A percentile compares a stretch with the other conserved stretches of the same genome.
Conservation (phyloP, 192 early-diverging fungal species). For the Coemansia sp. region DNA sequence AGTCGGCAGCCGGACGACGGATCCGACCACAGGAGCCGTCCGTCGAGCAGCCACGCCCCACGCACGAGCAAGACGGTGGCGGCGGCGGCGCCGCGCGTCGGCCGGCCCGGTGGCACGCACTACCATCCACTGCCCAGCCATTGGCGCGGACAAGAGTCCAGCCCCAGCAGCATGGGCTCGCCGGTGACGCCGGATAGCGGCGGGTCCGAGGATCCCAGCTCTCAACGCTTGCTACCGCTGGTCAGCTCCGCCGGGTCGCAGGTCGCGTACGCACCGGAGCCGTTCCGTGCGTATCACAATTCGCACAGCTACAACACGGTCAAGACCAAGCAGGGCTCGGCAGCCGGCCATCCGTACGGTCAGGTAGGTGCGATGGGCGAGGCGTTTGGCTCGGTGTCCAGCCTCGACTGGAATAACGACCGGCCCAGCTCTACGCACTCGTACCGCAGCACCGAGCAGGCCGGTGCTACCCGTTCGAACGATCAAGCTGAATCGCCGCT, state of each 20-base stretch:
- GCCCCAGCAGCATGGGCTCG: slow-evolving; percentile 41
- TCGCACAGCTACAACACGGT: slow-evolving; percentile 16
- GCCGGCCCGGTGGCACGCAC: slow-evolving; percentile 20
- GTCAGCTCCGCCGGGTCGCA: slow-evolving; percentile 6
- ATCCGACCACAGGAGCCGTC: slow-evolving; percentile 4
- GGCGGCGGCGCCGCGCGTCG: slow-evolving; percentile 17
- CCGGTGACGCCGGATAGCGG: slow-evolving; percentile 45
- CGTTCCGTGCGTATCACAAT: slow-evolving; percentile 19
- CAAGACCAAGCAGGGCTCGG: slow-evolving; percentile 8
- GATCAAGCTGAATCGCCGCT: slow-evolving; percentile 46
- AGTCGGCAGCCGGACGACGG: slow-evolving; percentile 12
- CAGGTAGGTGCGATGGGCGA: slow-evolving; percentile 30
- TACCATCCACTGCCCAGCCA: slow-evolving; percentile 51
- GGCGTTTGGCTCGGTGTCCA: slow-evolving; percentile 42
- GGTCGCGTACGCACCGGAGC: slow-evolving; percentile 9
- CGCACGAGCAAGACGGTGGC: slow-evolving; percentile 1
- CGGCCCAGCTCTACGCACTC: slow-evolving; percentile 41
- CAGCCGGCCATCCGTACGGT: slow-evolving; percentile 16
- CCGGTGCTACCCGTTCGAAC: slow-evolving; percentile 2
- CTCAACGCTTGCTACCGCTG: slow-evolving; percentile 4
- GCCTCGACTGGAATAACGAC: slow-evolving; percentile 39
- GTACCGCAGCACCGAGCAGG: slow-evolving; percentile 23
- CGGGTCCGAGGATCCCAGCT: slow-evolving; percentile 12
- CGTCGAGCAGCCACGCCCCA: slow-evolving; percentile 3
- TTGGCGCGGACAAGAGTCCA: slow-evolving; percentile 47